phyloP scores from a whole-genome alignment of 805 yeast species.

The Ogataea allantospora region DNA sequence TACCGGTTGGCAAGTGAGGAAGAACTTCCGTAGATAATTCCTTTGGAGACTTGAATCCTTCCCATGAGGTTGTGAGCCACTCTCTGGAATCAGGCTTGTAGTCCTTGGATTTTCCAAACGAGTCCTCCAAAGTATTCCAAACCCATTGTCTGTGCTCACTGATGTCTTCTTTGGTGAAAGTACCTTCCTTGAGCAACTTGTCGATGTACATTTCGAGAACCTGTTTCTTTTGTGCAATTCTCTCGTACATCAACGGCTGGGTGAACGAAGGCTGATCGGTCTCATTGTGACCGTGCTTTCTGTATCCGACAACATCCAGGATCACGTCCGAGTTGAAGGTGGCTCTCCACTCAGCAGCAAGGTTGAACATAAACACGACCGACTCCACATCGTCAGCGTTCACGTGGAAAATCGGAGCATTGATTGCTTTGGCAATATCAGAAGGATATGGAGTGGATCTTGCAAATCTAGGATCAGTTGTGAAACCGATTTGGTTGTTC shows the following conservation, averaged over 20 bases:
- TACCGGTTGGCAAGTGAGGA: slow-evolving; percentile 95
- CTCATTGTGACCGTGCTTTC: slow-evolving; percentile 99
- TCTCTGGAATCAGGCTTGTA: slow-evolving; percentile 89
- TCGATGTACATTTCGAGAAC: slow-evolving; percentile 84
- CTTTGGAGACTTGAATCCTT: slow-evolving; percentile 95
- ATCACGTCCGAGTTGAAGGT: slow-evolving; percentile 95
- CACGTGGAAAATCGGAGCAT: slow-evolving; percentile 99
- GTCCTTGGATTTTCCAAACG: slow-evolving; percentile 84
- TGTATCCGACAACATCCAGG: slow-evolving; percentile 95
- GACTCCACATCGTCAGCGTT: slow-evolving; percentile 98
- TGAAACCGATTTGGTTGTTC: slow-evolving; percentile 98
- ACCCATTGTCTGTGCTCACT: slow-evolving; percentile 98
- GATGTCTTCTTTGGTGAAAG: slow-evolving; percentile 86
- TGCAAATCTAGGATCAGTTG: slow-evolving; percentile 96
- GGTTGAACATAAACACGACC: slow-evolving; percentile 82
- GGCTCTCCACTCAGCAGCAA: slow-evolving; percentile 99
- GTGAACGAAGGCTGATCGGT: slow-evolving; percentile 99
- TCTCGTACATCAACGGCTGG: slow-evolving; percentile 95
- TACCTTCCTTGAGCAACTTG: slow-evolving; percentile 77
- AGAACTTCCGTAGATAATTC: slow-evolving; percentile 93
- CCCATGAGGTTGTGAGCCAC: slow-evolving; percentile 99
- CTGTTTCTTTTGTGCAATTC: slow-evolving; percentile 83
- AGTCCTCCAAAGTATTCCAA: slow-evolving; percentile 90
- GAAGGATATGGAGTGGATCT: slow-evolving; percentile 98
- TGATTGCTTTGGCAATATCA: slow-evolving; percentile 93